Percentiles rank a stretch among this genome's conserved stretches.
phyloP scores from a whole-genome alignment of 805 yeast genomes.

The Tetrapisispora iriomotensis region DNA sequence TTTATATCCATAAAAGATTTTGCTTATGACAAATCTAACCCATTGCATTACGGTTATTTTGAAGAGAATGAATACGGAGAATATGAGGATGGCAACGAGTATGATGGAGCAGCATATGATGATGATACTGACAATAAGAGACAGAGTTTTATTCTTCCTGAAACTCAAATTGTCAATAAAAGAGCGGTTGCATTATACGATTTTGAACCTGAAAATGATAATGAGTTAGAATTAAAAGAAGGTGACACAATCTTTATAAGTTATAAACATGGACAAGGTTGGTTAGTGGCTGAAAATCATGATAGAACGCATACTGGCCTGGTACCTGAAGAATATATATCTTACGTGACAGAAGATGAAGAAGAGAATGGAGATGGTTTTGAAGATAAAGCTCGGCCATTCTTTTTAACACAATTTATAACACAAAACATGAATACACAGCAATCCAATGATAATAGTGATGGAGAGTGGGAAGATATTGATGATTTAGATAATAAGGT shows the following conservation, averaged over 20 bases:
- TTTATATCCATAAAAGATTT: conserved; percentile 61
- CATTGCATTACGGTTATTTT: conserved; percentile 56
- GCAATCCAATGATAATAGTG: conserved; percentile 17
- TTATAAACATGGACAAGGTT: conserved; percentile 94
- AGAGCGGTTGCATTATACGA: conserved; percentile 83
- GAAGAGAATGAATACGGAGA: conserved; percentile 21
- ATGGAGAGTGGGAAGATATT: conserved; percentile 31
- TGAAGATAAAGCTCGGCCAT: conserved; percentile 35
- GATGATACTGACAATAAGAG: conserved; percentile 19
- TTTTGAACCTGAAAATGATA: conserved; percentile 87
- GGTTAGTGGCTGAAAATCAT: conserved; percentile 79
- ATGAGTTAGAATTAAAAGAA: conserved; percentile 67
- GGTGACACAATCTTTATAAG: conserved; percentile 81
- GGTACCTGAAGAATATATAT: conserved; percentile 92
- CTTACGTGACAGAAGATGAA: conserved; percentile 29
- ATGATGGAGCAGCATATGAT: conserved; percentile 9
- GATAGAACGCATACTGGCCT: conserved; percentile 52
- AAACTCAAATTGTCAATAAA: conserved; percentile 33
- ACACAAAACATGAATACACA: conserved; percentile 21
- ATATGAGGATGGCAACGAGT: conserved; percentile 17
- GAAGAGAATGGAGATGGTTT: conserved; percentile 13
- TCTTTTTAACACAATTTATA: conserved; percentile 33
- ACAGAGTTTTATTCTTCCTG: conserved; percentile 27
- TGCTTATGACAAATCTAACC: conserved; percentile 64
- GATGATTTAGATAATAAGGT: conserved; percentile 32